Evolutionary conservation across 176 grass and related monocot species (phyloP).

Genomic region (Oryza glumipatula): DNA sequence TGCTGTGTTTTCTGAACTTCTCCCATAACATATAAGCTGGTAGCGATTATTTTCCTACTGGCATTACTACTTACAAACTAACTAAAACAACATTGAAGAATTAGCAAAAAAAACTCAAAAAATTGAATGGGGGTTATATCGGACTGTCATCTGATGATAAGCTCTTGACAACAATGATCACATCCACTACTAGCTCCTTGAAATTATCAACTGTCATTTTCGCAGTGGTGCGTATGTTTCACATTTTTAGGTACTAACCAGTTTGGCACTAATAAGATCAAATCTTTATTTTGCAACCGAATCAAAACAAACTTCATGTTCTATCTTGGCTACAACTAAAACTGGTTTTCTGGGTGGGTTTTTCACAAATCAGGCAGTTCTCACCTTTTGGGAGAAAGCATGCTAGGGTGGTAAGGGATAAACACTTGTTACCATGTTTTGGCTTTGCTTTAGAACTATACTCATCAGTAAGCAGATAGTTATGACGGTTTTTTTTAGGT

Average conservation of each 20-base stretch:
- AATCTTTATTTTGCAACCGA: background rate
- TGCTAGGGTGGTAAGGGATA: background rate
- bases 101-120: background rate
- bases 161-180: background rate
- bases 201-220: constrained; percentile 8
- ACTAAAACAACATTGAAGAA: background rate
- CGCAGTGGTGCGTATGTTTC: background rate
- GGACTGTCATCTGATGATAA: background rate
- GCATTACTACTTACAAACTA: background rate
- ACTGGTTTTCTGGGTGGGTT: background rate
- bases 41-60: background rate
- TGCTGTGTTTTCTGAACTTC: background rate
- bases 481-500: constrained; percentile 24
- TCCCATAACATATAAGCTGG: background rate
- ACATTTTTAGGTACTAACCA: constrained; percentile 1
- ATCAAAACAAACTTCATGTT: constrained; percentile 35
- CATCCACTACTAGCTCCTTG: constrained; percentile 11
- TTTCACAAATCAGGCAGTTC: background rate
- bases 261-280: background rate
- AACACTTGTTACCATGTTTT: background rate
- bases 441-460: constrained; percentile 12
- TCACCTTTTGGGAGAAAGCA: constrained; percentile 17
- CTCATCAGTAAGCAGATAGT: constrained; percentile 18
- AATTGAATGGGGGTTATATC: background rate
- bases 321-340: constrained; percentile 18